Conservation (phyloP, 352 stramenopile genomes). For the Halophytophthora batemanensis region DNA sequence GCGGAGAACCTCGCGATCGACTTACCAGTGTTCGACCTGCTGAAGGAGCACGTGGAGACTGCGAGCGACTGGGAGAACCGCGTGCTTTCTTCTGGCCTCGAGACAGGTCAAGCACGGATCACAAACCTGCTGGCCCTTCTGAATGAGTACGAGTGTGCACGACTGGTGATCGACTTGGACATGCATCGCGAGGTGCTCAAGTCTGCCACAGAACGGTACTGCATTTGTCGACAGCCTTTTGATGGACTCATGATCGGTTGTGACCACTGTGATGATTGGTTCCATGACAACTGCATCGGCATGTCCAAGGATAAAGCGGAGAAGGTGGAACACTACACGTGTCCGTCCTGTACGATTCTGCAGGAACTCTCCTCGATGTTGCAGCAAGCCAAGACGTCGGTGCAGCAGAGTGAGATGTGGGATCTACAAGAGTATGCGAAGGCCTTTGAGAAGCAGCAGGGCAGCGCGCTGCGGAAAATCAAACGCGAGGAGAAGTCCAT, state of each 20-base stretch:
- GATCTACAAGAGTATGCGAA: constrained; percentile 83
- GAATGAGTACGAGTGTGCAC: constrained; percentile 77
- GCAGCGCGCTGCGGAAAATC: constrained; percentile 65
- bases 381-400: constrained; percentile 32
- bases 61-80: constrained; percentile 79
- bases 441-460: constrained; percentile 77
- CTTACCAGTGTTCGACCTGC: constrained; percentile 63
- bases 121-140: constrained; percentile 61
- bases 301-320: constrained; percentile 92
- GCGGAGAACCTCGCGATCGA: constrained; percentile 76
- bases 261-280: constrained; percentile 88
- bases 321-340: constrained; percentile 95
- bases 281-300: constrained; percentile 87
- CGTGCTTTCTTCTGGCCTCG: constrained; percentile 71
- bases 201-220: constrained; percentile 90
- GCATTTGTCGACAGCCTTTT: constrained; percentile 89
- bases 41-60: constrained; percentile 81
- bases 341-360: constrained; percentile 91
- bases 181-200: constrained; percentile 89
- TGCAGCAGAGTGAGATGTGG: constrained; percentile 75
- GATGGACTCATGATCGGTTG: constrained; percentile 89
- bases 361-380: constrained; percentile 78
- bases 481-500: constrained; percentile 86
- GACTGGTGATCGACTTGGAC: constrained; percentile 81
- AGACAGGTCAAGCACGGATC: constrained; percentile 76